Evolutionary conservation across 805 yeast species (phyloP), one percentile per base, ranked within the genome.

Genomic region (Myxozyma neglecta): DNA sequence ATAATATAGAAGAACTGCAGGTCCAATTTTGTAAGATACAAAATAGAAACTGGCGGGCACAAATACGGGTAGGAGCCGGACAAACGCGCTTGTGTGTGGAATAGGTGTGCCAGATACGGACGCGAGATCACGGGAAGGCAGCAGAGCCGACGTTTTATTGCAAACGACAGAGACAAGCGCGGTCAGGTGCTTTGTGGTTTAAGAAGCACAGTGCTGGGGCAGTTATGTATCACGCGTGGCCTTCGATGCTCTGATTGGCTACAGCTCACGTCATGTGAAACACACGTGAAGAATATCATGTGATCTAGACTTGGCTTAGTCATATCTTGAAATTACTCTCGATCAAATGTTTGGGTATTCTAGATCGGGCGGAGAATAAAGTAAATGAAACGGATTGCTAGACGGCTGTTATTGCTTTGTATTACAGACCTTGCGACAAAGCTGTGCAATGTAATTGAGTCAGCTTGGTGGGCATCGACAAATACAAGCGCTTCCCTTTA

Each of bases 71-170:
- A 32, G 16, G 50, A 16, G 18, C 35, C 9, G 18, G 10, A 5
- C 3, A 16, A 8, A 35, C 18, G 50, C 5, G 24, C 9, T 29
- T 8, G 16, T 18, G 16, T 10, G 46, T 37, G 45, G 53, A 36
- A n/a, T 32, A 37, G 20, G 53, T 36, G 32, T 20, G 52, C 44
- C 35, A 36, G 40, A 32, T 13, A 34, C 44, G 44, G 40, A 44
- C 47, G 59, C 63, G 56, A 55, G 63, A 59, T 59, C 63, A 59
- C 63, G 63, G 63, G 51, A 59, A 43, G 37, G 40, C 34, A 43
- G 50, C 40, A 44, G 51, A 49, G 47, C 56, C n/a, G 53, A 57
- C 51, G 53, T 43, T 53, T 53, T 53, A 53, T 53, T n/a, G 49
- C 40, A 29, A 39, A 32, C 42, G 29, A 18, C 35, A n/a, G 35